Evolutionary conservation across 495 filamentous ascomycete species (phyloP), one percentile per base, ranked within the genome.

Genomic region (Tuber aestivum): DNA sequence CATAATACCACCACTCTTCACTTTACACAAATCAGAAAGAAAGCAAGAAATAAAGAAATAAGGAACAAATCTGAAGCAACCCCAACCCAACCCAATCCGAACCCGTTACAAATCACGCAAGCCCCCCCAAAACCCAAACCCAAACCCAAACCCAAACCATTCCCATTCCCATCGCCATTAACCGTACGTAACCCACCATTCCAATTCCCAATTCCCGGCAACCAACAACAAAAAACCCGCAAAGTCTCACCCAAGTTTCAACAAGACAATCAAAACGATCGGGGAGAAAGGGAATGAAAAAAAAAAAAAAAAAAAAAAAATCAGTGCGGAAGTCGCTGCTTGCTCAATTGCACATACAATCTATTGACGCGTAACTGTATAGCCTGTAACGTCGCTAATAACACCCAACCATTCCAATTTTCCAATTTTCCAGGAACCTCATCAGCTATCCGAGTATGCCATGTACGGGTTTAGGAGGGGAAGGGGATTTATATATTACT

Each of bases 301-400:
- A n/a, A n/a, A n/a, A n/a, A n/a, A n/a, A n/a, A n/a, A n/a, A n/a
- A n/a, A n/a, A n/a, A 65, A 32, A 7, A 9, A 1, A 56, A 61
- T 65, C 27, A 65, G 56, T 65, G 50, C 23, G 81, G 81, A 71
- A 82, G 79, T 32, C 81, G 61, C 32, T 82, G 80, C 72, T 80
- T 81, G 69, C 81, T 83, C 37, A 83, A 73, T 70, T 81, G 78
- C 21, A 83, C 41, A 70, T 83, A 83, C 16, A 83, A 69, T 32
- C 77, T 79, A 68, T 83, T 83, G 27, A 83, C 76, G 7, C 81
- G 76, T 27, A 68, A 50, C 37, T 83, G 81, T 75, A 83, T 75
- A 16, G 65, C 70, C 35, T 83, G 78, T 38, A 83, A 68, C n/a
- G 81, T 56, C 32, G 48, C 81, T 81, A 16, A 16, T 27, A 45